Evolutionary conservation across 208 protist species (phyloP).

Genomic region (Leishmania tarentolae): DNA sequence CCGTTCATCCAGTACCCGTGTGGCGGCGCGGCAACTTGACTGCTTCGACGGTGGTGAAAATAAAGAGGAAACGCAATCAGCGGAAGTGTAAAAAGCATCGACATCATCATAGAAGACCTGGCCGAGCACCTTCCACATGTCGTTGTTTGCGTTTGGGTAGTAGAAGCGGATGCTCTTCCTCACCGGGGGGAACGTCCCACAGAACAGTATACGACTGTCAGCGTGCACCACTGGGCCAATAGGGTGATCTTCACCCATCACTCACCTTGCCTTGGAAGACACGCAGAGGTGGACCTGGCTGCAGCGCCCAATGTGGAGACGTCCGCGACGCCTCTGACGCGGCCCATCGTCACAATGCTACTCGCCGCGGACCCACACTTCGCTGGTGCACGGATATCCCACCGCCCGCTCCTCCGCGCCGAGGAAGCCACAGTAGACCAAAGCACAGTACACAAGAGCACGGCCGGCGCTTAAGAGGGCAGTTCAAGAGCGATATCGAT

Average conservation of each 20-base stretch:
- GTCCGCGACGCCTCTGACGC: neutral
- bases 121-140: slow-evolving; percentile 43
- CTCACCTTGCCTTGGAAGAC: neutral
- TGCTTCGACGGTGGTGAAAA: neutral
- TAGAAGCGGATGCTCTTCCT: slow-evolving; percentile 32
- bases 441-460: neutral
- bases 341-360: neutral
- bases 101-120: slow-evolving; percentile 24
- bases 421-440: neutral
- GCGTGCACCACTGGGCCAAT: slow-evolving; percentile 16
- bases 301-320: neutral
- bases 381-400: neutral
- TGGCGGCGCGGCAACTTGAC: neutral
- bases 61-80: neutral
- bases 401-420: neutral
- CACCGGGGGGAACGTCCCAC: slow-evolving; percentile 35
- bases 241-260: slow-evolving; percentile 29
- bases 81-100: slow-evolving; percentile 22
- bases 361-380: neutral
- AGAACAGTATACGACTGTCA: slow-evolving; percentile 31
- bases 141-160: slow-evolving; percentile 43
- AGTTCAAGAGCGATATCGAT: neutral
- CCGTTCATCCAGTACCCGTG: slow-evolving; percentile 12
- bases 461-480: neutral
- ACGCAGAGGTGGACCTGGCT: neutral